Base-by-base conservation (phyloP, 2,329 filamentous ascomycete genomes). In the Aspergillus quadrilineatus region DNA sequence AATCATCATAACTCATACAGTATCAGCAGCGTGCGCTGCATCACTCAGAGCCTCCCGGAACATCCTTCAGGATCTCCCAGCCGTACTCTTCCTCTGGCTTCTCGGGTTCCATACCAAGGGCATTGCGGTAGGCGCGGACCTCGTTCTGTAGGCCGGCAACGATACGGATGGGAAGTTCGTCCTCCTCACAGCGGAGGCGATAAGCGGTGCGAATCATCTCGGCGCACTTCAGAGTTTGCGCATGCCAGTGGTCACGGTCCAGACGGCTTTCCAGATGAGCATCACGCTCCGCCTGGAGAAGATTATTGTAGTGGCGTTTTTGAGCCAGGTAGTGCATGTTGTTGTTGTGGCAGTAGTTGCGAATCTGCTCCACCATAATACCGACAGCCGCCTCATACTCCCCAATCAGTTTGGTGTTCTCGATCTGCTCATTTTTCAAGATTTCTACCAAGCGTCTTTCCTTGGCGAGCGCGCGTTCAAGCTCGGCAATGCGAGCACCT, bases 271-370 rank as follows among this genome's bases (percentile, higher is more conserved):
- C 68, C 22, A 80, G 64, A 56, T 80, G 78, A 4, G 77, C 73
- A 58, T 80, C 78, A 42, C 79, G 79, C 61, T 81, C 79, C 8
- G 75, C 75, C 58, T 80, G 78, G 12, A 81, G 70, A 4, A 81
- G 72, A 44, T 77, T 73, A 62, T 80, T 80, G 66, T 80, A 81
- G 61, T 79, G 77, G 42, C 71, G 72, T 59, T 77, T 77, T 60
- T 79, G 77, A 4, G 73, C 67, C 6, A 79, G 71, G 57, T 74
- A 79, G 47, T 78, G 72, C 67, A 75, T 73, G 57, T 80, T 79
- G 63, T 78, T 78, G 65, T 78, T 78, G 59, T 75, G 75, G 64
- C 76, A 78, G 62, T 80, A 80, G 63, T 76, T 77, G 56, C 79
- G 78, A 53, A 80, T 78, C 58, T 79, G 77, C 53, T 80, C 78